Evolutionary conservation across 208 protist species (phyloP), one percentile per base, ranked within the genome.

Genomic region (Tritrichomonas musculus): DNA sequence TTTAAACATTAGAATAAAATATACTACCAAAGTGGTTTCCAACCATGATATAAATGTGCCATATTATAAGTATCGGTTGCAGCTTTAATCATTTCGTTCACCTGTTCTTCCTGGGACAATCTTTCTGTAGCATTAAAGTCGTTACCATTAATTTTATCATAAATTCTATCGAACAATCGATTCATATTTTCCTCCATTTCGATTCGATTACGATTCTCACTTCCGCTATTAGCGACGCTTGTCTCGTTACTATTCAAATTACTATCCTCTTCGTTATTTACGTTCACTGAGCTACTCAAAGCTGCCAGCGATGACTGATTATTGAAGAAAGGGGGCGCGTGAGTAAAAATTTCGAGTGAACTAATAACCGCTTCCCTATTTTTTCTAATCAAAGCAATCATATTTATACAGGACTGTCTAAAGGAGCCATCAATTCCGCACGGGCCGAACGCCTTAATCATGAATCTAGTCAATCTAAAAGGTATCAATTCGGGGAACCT

Each of bases 401-500:
- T 88, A 17, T 57, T 47, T 27, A 60, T 33, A 57, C 77, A 88
- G 11, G 77, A 53, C 27, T 57, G 53, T 39, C 77, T 53, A 47
- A 88, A 88, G 4, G 41, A 53, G 33, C 77, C 77, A 88, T 88
- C 77, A 39, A 88, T 57, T 27, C 55, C 49, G 13, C 22, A 22
- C n/a, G 57, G 57, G 44, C 88, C 88, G 4, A 92, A 92, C 33
- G 55, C 88, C 17, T 22, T 50, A 30, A 72, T 39, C 55, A 92
- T 92, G 55, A 69, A 57, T 64, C 88, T 64, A 0, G 88, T 92
- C 0, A 92, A 41, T 72, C 88, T 39, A 27, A 92, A 92, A 50
- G 88, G 88, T n/a, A 92, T 69, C 8, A 72, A 50, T 69, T 92
- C 88, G 8, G 88, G 55, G 27, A 93, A 84, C n/a, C 41, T n/a